Conservation (phyloP, 495 filamentous ascomycete species). For the Annulohypoxylon moriforme region DNA sequence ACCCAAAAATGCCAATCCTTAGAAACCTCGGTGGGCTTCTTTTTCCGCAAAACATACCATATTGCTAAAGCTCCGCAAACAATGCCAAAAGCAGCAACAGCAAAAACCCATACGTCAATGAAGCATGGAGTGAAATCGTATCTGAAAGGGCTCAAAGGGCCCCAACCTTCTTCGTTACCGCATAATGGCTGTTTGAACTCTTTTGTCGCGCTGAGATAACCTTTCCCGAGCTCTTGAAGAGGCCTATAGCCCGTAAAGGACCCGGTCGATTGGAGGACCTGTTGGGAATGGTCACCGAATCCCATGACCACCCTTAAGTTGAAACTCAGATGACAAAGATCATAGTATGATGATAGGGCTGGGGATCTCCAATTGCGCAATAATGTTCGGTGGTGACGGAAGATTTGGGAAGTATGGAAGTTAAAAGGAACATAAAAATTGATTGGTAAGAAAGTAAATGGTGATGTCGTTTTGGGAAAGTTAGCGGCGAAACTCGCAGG, state of each 20-base stretch:
- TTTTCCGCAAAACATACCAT: constrained; percentile 69
- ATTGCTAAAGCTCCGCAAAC: constrained; percentile 79
- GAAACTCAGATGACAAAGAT: constrained; percentile 41
- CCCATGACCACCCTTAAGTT: constrained; percentile 45
- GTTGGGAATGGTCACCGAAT: constrained; percentile 53
- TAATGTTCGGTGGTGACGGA: constrained; percentile 38
- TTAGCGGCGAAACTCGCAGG: constrained; percentile 21
- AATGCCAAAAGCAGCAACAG: constrained; percentile 80
- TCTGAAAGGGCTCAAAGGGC: constrained; percentile 81
- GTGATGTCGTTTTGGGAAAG: constrained; percentile 34
- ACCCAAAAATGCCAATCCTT: constrained; percentile 97
- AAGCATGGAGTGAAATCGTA: constrained; percentile 98
- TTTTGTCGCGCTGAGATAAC: constrained; percentile 59
- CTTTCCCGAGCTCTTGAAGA: constrained; percentile 53
- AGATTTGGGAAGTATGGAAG: no score
- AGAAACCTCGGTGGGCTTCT: constrained; percentile 71
- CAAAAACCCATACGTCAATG: constrained; percentile 83
- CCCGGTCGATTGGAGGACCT: constrained; percentile 61
- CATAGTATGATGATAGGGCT: constrained; percentile 39
- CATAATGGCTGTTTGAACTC: constrained; percentile 75
- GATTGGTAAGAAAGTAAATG: constrained; percentile 34
- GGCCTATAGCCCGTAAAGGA: constrained; percentile 64
- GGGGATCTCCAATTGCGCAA: constrained; percentile 43
- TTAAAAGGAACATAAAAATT: constrained; percentile 22
- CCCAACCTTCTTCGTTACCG: constrained; percentile 92